Evolutionary conservation across 306 rosid species (phyloP).

Genomic region (Trifolium repens): DNA sequence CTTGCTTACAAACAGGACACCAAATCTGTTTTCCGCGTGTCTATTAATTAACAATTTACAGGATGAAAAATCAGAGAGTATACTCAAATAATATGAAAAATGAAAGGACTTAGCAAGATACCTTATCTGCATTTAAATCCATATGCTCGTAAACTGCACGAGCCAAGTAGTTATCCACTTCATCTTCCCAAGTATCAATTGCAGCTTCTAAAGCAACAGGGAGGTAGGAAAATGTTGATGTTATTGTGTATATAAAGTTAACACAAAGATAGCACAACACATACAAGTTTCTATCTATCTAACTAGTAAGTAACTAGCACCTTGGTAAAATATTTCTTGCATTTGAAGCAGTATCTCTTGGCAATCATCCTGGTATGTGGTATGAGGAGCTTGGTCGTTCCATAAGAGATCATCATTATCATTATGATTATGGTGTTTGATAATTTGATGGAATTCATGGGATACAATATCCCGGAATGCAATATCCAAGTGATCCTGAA

Average conservation of each 20-base stretch:
- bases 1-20: slow-evolving; percentile 91
- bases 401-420: slow-evolving; percentile 57
- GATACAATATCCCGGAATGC: slow-evolving; percentile 68
- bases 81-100: slow-evolving; percentile 20
- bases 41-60: slow-evolving; percentile 48
- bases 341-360: slow-evolving; percentile 76
- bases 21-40: slow-evolving; percentile 53
- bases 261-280: too few species aligned
- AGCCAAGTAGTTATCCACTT: slow-evolving; percentile 81
- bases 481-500: slow-evolving; percentile 35
- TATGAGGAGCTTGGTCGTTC: slow-evolving; percentile 66
- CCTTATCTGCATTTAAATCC: slow-evolving; percentile 73
- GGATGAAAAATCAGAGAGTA: slow-evolving; percentile 38
- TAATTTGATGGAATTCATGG: slow-evolving; percentile 67
- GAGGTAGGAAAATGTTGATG: slow-evolving; percentile 34
- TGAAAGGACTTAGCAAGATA: slow-evolving; percentile 38
- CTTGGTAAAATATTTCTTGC: slow-evolving; percentile 74
- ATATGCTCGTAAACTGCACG: slow-evolving; percentile 73
- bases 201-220: slow-evolving; percentile 51
- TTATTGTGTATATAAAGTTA: too few species aligned
- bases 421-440: slow-evolving; percentile 27
- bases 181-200: slow-evolving; percentile 73
- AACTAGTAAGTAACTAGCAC: too few species aligned
- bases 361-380: slow-evolving; percentile 63
- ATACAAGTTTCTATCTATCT: too few species aligned